These are phyloP conservation scores for Psilocybe cubensis DNA, from an alignment of 768 basidiomycete species.

Conservation along the genomic window DNA sequence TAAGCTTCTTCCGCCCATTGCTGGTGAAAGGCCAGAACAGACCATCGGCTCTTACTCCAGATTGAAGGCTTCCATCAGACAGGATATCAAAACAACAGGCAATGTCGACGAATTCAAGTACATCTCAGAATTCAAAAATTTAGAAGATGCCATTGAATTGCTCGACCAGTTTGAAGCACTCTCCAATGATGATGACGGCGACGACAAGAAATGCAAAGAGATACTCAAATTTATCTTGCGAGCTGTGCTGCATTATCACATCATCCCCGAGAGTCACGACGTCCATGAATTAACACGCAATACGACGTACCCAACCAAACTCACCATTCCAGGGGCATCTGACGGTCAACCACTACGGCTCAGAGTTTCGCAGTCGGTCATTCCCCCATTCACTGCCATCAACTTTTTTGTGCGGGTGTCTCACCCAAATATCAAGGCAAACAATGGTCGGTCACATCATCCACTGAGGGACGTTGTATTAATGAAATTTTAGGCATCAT, in stretches of 20 bases:
- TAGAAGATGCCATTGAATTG: conserved; percentile 35
- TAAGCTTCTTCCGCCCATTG: conserved; percentile 3
- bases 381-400: conserved; percentile 41
- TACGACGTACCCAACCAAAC: conserved; percentile 53
- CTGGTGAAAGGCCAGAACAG: not conserved
- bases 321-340: conserved; percentile 44
- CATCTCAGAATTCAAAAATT: conserved; percentile 27
- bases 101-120: conserved; percentile 24
- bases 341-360: conserved; percentile 51
- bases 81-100: not conserved
- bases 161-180: conserved; percentile 35
- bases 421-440: conserved; percentile 43
- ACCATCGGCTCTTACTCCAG: conserved; percentile 4
- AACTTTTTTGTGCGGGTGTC: conserved; percentile 54
- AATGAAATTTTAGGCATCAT: conserved; percentile 41
- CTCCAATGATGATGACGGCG: conserved; percentile 34
- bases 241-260: conserved; percentile 60
- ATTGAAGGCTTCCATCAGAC: not conserved
- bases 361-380: conserved; percentile 33
- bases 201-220: conserved; percentile 52
- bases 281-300: conserved; percentile 48
- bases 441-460: conserved; percentile 47
- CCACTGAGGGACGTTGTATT: not conserved
- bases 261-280: conserved; percentile 45
- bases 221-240: conserved; percentile 57